Evolutionary conservation across 179 eudicot species (phyloP).

Genomic region (Actinidia arguta): DNA sequence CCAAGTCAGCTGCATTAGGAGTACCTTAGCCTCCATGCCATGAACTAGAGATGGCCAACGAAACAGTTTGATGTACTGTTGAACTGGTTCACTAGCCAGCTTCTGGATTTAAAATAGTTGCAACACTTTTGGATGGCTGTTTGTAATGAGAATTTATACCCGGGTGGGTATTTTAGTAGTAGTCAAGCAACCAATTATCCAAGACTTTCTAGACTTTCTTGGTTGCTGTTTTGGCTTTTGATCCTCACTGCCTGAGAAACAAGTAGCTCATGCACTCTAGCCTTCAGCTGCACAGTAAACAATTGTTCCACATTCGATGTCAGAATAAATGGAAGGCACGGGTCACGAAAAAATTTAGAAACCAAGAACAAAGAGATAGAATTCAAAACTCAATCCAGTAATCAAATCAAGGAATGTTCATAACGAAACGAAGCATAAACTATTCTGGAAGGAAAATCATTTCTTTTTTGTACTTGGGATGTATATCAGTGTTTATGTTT

Average conservation of each 20-base stretch:
- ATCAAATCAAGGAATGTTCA: neutral
- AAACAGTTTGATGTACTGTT: neutral
- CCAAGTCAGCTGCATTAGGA: neutral
- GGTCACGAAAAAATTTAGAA: neutral
- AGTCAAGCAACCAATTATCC: conserved; percentile 4
- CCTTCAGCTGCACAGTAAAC: conserved; percentile 61
- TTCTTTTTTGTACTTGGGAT: neutral
- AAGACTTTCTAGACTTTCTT: conserved; percentile 31
- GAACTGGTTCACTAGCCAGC: conserved; percentile 6
- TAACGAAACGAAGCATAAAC: neutral
- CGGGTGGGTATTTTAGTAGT: neutral
- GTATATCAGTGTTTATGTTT: neutral
- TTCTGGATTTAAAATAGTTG: neutral
- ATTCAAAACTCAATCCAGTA: neutral
- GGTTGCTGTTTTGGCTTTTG: conserved; percentile 34
- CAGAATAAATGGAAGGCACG: neutral
- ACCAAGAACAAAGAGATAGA: neutral
- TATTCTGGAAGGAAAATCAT: neutral
- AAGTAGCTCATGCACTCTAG: conserved; percentile 67
- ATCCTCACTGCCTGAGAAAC: conserved; percentile 62
- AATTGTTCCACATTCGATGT: conserved; percentile 10
- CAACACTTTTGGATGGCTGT: neutral
- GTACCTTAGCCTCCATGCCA: neutral
- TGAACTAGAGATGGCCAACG: neutral
- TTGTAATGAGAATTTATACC: neutral